These are phyloP conservation scores for Boletus subcaerulescens DNA, from an alignment of 768 basidiomycete genomes.

Conservation along the genomic window DNA sequence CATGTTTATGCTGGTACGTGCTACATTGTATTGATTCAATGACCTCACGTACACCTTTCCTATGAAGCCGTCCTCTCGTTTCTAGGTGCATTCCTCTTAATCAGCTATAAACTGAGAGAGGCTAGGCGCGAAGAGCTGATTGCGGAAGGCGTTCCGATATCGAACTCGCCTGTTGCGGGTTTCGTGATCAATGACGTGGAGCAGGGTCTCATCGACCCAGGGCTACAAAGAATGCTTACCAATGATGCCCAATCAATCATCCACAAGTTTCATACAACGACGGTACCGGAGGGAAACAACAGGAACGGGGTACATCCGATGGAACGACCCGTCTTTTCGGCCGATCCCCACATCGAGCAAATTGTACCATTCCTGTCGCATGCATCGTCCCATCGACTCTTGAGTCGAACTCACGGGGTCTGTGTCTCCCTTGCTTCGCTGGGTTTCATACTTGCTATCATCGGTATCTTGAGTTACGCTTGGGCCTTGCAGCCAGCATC, in stretches of 20 bases:
- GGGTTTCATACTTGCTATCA: constrained; percentile 51
- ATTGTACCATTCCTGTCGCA: constrained; percentile 43
- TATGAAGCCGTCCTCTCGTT: constrained; percentile 44
- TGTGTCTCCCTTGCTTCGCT: constrained; percentile 44
- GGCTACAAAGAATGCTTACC: background rate
- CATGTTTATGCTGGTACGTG: constrained; percentile 50
- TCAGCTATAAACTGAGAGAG: constrained; percentile 51
- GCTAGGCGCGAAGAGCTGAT: constrained; percentile 48
- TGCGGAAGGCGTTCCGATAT: constrained; percentile 27
- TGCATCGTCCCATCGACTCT: constrained; percentile 39
- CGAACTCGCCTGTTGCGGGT: constrained; percentile 15
- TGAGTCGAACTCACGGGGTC: constrained; percentile 48
- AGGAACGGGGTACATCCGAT: background rate
- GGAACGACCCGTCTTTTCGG: constrained; percentile 35
- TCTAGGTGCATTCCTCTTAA: constrained; percentile 54
- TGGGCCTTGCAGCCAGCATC: constrained; percentile 47
- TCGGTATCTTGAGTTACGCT: constrained; percentile 48
- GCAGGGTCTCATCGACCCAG: background rate
- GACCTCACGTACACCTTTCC: background rate
- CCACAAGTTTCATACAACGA: background rate
- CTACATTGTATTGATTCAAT: background rate
- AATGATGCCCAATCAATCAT: background rate
- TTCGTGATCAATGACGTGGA: background rate
- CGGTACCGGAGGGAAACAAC: background rate
- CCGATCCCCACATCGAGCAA: constrained; percentile 50